These are phyloP conservation scores for Yamagishiella unicocca DNA, from an alignment of 139 green algal genomes.

Conservation along the genomic window DNA sequence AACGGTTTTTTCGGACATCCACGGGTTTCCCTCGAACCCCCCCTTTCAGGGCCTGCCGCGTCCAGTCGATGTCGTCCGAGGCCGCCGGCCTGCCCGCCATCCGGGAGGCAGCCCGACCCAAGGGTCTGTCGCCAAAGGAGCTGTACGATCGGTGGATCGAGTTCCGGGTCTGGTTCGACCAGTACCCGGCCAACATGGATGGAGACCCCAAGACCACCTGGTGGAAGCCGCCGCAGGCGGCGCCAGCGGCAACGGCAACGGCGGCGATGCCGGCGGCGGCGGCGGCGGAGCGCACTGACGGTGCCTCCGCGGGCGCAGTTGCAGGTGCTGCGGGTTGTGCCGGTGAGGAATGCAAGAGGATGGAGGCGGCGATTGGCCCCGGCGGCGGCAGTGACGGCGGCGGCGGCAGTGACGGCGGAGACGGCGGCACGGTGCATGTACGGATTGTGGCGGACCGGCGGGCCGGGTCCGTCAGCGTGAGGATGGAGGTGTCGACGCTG, in stretches of 20 bases:
- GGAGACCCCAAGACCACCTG: constrained; percentile 20
- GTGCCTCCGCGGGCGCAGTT: neutral
- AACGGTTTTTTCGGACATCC: too few species aligned
- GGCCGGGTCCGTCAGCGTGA: too few species aligned
- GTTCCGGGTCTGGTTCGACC: constrained; percentile 37
- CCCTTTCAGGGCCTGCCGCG: constrained; percentile 15
- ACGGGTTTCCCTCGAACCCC: too few species aligned
- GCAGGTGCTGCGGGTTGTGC: neutral
- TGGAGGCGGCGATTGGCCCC: neutral
- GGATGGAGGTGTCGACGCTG: too few species aligned
- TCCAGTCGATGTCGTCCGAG: constrained; percentile 3
- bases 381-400: too few species aligned
- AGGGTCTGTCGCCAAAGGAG: neutral
- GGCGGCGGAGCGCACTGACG: neutral
- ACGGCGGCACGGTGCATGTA: neutral
- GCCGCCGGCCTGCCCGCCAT: neutral
- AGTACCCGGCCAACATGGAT: constrained; percentile 26
- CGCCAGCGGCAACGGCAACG: neutral
- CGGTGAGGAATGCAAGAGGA: neutral
- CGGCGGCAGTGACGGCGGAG: neutral
- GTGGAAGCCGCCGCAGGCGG: constrained; percentile 4
- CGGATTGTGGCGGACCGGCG: too few species aligned
- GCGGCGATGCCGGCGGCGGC: neutral
- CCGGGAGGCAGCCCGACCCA: constrained; percentile 2
- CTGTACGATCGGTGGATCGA: neutral